A percentile compares a stretch with the other conserved stretches of the same genome.
phyloP scores from a whole-genome alignment of 2,329 filamentous ascomycete genomes.

The Aotearoamyces nothofagi region DNA sequence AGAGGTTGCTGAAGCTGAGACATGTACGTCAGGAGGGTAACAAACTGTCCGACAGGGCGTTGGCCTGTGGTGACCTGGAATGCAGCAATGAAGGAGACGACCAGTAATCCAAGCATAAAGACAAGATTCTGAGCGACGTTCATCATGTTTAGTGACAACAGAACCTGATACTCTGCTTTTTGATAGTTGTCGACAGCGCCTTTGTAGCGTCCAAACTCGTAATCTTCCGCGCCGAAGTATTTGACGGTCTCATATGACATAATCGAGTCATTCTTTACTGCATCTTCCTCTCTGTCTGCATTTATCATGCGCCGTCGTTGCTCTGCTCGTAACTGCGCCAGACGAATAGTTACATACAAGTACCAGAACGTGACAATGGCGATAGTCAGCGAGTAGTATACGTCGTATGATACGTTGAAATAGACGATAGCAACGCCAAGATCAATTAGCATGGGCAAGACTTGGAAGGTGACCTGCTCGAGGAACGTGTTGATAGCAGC shows the following conservation, averaged over 20 bases:
- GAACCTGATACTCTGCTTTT: conserved; percentile 58
- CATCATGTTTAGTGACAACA: conserved; percentile 64
- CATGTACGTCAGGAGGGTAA: conserved; percentile 61
- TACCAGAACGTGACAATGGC: conserved; percentile 90
- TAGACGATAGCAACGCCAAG: conserved; percentile 72
- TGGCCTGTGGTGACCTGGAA: conserved; percentile 59
- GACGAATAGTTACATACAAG: conserved; percentile 87
- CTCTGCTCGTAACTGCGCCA: conserved; percentile 86
- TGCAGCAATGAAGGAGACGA: conserved; percentile 58
- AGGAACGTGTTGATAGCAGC: conserved; percentile 93
- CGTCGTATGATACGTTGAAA: conserved; percentile 66
- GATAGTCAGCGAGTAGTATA: conserved; percentile 81
- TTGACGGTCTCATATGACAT: conserved; percentile 96
- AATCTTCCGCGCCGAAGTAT: conserved; percentile 75
- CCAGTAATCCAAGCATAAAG: conserved; percentile 62
- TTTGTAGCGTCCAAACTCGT: conserved; percentile 62
- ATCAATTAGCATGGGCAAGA: conserved; percentile 89
- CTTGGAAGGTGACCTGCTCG: conserved; percentile 90
- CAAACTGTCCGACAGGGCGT: conserved; percentile 55
- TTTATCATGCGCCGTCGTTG: conserved; percentile 91
- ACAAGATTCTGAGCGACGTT: conserved; percentile 70
- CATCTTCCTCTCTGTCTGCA: conserved; percentile 85
- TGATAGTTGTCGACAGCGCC: conserved; percentile 58
- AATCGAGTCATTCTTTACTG: conserved; percentile 97
- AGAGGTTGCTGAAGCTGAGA: conserved; percentile 66